Evolutionary conservation across 2,329 filamentous ascomycete species (phyloP), one percentile per base, ranked within the genome.

Genomic region (Orbilia blumenaviensis): DNA sequence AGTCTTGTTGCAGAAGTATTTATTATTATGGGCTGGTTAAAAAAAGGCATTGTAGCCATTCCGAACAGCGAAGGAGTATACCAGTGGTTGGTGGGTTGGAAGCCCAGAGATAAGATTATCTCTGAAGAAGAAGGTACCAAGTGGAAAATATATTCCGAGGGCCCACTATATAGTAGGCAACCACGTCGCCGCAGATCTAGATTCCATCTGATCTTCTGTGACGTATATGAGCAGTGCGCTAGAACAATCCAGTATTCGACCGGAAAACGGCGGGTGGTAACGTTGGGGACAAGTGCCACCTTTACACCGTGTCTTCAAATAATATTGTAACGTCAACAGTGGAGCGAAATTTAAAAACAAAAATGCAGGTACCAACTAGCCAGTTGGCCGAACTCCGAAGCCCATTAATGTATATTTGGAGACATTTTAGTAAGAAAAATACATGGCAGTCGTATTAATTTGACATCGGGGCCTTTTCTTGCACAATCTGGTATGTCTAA

Each of bases 151-250:
- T 41, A 38, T 14, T 61, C 14, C 38, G 12, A 32, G 21, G 48
- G 12, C 48, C 48, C 56, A 44, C 34, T 32, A 32, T 18, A 12
- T 7, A 36, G 32, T 44, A 44, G 38, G 56, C 38, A 44, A 8
- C 56, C 21, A 44, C 36, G 12, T 3, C n/a, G n/a, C 4, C 18
- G 7, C 12, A 42, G n/a, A 21, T 61, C 56, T 42, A 61, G 38
- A 61, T 66, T 66, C 34, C 62, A 34, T 66, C 62, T 66, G 46
- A 66, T 66, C 62, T 66, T 56, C 46, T 54, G 21, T 54, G 29
- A 42, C 23, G 44, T 66, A 36, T 16, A 29, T n/a, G 18, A 16
- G 8, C 2, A 42, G 3, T 42, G n/a, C 16, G 23, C 27, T 36
- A 34, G 16, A 38, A 56, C 7, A 18, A 34, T 54, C 32, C 25